Evolutionary conservation across 768 basidiomycete species (phyloP).

Genomic region (Suillus cothurnatus): DNA sequence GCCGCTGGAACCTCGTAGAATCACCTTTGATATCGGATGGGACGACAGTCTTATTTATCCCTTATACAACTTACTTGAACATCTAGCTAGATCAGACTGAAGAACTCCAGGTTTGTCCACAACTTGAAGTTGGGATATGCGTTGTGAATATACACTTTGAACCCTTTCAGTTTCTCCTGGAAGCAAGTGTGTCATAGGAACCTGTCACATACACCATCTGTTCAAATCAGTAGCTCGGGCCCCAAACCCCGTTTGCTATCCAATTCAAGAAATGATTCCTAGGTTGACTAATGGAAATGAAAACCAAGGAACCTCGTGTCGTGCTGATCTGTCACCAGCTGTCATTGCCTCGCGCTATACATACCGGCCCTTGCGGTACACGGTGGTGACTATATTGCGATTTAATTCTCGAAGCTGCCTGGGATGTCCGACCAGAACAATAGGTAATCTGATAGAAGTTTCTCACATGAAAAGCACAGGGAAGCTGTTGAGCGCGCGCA

Average conservation of each 20-base stretch:
- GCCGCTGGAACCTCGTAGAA: neutral
- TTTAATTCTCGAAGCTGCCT: neutral
- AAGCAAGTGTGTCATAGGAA: neutral
- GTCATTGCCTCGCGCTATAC: neutral
- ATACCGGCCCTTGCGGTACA: neutral
- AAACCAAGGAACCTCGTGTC: conserved; percentile 6
- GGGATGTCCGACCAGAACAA: neutral
- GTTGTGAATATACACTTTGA: neutral
- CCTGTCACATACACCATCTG: too few species aligned
- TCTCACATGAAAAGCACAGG: neutral
- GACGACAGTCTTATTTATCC: neutral
- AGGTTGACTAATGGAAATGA: conserved; percentile 5
- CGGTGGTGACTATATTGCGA: too few species aligned
- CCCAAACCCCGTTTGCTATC: neutral
- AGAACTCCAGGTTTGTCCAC: neutral
- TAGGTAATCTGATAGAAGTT: neutral
- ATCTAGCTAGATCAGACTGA: neutral
- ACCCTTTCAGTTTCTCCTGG: neutral
- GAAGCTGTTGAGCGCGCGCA: neutral
- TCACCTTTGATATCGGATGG: neutral
- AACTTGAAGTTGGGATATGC: neutral
- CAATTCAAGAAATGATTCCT: conserved; percentile 7
- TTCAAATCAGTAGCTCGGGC: neutral
- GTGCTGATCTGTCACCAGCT: neutral
- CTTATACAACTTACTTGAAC: neutral